Evolutionary conservation across 169 alveolate species (phyloP), one percentile per base, ranked within the genome.

Genomic region (Eimeria sp.): DNA sequence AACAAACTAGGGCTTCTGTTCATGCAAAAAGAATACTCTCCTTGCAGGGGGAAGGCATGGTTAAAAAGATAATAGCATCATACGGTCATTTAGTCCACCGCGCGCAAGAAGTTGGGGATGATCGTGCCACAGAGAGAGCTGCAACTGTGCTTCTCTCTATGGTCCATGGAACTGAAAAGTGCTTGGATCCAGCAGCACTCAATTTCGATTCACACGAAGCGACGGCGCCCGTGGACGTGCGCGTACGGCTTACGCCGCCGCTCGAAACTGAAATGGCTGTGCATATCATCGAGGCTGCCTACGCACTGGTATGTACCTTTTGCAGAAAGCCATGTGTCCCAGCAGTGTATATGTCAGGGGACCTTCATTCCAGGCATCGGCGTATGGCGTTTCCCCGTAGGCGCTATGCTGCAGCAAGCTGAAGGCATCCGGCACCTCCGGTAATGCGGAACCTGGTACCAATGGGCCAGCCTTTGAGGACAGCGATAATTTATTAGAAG

Each of bases 141-240:
- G 94, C 94, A 61, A 65, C 67, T 65, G 94, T 83, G 20, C 20
- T 87, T 43, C 94, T 87, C 14, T 87, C 94, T n/a, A 87, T 87
- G 94, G 27, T 87, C 83, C 94, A 61, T 45, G 94, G 94, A 34
- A 87, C 94, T 87, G 94, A 87, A 49, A 61, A 65, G 54, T 87
- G 83, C 30, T 87, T 87, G 67, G 73, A 54, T 83, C 54, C 75
- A 57, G 16, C 94, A 25, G 30, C 63, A 22, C 30, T 25, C 40
- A 45, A 87, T 45, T 10, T n/a, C 34, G 83, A 87, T 22, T 9
- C 14, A 7, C 30, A 10, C 51, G 94, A 61, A 30, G 34, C 61
- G 47, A 25, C 27, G 30, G n/a, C 58, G 3, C 61, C 80, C 40
- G 94, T 65, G 27, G 94, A 87, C 20, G 27, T 87, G 67, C 94